These are phyloP conservation scores for Aureobasidium sp. DNA, from an alignment of 2,329 filamentous ascomycete genomes.

Conservation along the genomic window DNA sequence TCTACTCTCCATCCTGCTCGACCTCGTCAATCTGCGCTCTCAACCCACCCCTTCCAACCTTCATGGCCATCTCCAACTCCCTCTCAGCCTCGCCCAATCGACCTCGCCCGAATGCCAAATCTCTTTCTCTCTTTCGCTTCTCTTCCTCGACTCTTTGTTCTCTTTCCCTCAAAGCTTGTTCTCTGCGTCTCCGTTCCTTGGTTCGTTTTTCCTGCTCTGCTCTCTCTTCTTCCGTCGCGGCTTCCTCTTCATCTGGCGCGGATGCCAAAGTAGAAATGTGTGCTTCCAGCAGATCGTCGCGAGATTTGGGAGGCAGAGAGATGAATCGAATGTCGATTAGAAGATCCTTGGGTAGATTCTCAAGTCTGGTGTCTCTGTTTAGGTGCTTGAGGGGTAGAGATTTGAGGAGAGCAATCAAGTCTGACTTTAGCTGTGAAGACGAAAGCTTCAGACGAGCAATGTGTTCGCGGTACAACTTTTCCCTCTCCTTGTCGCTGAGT, in stretches of 20 bases:
- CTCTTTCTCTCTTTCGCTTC: conserved; percentile 21
- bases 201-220: conserved; percentile 46
- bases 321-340: conserved; percentile 64
- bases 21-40: conserved; percentile 49
- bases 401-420: conserved; percentile 60
- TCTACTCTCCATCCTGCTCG: neutral
- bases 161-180: conserved; percentile 60
- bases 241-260: conserved; percentile 42
- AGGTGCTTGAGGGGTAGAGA: conserved; percentile 52
- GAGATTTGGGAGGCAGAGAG: conserved; percentile 52
- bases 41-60: conserved; percentile 59
- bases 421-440: conserved; percentile 59
- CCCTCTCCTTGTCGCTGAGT: conserved; percentile 58
- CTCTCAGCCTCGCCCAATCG: conserved; percentile 61
- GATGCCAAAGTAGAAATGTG: conserved; percentile 59
- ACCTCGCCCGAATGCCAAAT: conserved; percentile 28
- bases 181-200: conserved; percentile 48
- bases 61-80: conserved; percentile 63
- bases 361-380: conserved; percentile 51
- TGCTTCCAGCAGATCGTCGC: conserved; percentile 59
- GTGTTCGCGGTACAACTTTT: conserved; percentile 73
- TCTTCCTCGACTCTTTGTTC: conserved; percentile 35
- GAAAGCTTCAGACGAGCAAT: conserved; percentile 59
- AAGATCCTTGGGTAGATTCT: conserved; percentile 55
- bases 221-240: conserved; percentile 32